Conservation (phyloP, 1,284 basidiomycete species). For the Thecaphora frezii region DNA sequence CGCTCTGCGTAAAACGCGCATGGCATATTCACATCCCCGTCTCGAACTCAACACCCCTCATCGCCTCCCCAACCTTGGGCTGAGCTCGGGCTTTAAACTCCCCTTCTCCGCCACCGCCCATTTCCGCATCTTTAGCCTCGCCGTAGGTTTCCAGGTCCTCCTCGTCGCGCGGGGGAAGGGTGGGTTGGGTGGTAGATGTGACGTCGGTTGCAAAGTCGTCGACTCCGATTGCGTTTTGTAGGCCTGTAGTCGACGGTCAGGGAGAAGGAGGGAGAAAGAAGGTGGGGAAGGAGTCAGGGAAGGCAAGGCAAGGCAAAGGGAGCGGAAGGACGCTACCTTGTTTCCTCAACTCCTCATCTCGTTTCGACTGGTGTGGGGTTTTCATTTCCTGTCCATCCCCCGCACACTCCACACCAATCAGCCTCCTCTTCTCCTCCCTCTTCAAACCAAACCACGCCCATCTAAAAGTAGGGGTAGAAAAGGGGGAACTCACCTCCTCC, state of each 20-base stretch:
- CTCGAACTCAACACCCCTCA: conserved; percentile 38
- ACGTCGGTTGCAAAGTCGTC: conserved; percentile 22
- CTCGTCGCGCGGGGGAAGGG: conserved; percentile 19
- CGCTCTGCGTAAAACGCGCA: no score
- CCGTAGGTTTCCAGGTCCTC: conserved; percentile 22
- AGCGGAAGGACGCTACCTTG: no score
- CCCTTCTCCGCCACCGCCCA: conserved; percentile 24
- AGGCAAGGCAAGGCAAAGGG: no score
- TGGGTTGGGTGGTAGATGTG: conserved; percentile 11
- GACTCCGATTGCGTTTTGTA: conserved; percentile 21
- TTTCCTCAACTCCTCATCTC: no score
- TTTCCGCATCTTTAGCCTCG: conserved; percentile 17
- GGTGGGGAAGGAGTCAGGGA: background rate
- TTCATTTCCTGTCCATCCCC: no score
- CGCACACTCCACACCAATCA: no score
- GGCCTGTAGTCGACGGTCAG: background rate
- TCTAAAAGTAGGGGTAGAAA: background rate
- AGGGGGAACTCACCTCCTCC: background rate
- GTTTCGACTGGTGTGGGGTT: no score
- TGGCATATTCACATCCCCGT: conserved; percentile 11
- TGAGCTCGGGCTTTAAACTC: conserved; percentile 37
- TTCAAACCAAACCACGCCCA: no score
- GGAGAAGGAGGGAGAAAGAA: background rate
- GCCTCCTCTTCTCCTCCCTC: no score
- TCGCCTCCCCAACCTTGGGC: conserved; percentile 35